Evolutionary conservation across 2,329 filamentous ascomycete genomes (phyloP), one percentile per base, ranked within the genome.

Genomic region (Hypoxylon sp.): DNA sequence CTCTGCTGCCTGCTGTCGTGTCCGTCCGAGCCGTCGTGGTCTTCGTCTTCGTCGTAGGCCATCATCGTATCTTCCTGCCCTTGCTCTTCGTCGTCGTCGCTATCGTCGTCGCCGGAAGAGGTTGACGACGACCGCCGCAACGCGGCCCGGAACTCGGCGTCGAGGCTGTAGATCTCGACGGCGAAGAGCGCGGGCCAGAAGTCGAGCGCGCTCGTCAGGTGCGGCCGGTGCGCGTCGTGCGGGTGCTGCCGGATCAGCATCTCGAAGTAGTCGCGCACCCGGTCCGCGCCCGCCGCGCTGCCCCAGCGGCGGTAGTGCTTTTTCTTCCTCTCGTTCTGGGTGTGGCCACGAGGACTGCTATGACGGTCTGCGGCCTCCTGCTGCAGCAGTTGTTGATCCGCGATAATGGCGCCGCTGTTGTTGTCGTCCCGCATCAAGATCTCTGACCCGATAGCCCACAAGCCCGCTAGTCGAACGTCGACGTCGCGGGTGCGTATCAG

Each of bases 381-480:
- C 40, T 31, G 38, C 26, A 24, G 51, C 15, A 1, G 3, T 35
- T 21, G 31, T 15, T 17, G 23, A 60, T 66, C 64, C 69, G 76
- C 69, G n/a, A n/a, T n/a, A n/a, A n/a, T n/a, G n/a, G n/a, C n/a
- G n/a, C n/a, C n/a, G n/a, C n/a, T n/a, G n/a, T n/a, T n/a, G 58
- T 81, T 77, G 5, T 79, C 81, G 23, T 81, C 76, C 13, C 89
- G 84, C 76, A 96, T 86, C 53, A 97, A 76, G 17, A 97, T 84
- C 75, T 97, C 93, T 2, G 91, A 91, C 0, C 91, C 92, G 40
- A 97, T 82, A 11, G 88, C 88, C 94, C 93, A 97, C 63, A 89
- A 82, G 29, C 85, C 83, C 67, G 88, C 82, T 17, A 79, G 79
- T 33, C 92, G 84, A 43, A 94, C 73, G 70, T 97, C 91, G 17